Conservation (phyloP, 139 green algal species). For the Tetratostichococcus sp. region DNA sequence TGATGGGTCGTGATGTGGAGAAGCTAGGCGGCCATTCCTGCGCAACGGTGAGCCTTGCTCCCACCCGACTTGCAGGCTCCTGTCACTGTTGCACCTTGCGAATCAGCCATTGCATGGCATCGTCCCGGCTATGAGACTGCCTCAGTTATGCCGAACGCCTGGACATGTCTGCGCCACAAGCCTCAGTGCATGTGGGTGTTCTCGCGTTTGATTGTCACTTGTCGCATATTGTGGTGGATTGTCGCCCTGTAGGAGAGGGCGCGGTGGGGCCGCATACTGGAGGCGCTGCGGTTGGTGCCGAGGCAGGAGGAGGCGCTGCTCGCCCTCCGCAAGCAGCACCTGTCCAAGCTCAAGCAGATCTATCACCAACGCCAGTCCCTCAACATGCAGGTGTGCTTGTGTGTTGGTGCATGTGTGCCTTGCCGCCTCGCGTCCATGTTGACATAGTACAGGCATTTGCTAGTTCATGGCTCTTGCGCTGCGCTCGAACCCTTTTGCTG, state of each 20-base stretch:
- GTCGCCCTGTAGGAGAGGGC: neutral
- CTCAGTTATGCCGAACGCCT: too few relatives aligned
- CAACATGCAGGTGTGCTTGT: conserved; percentile 15
- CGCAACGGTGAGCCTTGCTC: neutral
- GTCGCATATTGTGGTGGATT: neutral
- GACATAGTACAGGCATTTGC: too few relatives aligned
- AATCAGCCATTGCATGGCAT: too few relatives aligned
- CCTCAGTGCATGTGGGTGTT: too few relatives aligned
- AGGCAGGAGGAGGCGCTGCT: conserved; percentile 16
- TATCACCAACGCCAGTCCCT: conserved; percentile 22
- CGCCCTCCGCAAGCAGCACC: conserved; percentile 17
- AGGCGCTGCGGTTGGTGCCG: conserved; percentile 10
- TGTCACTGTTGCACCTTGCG: neutral
- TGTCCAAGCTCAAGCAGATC: conserved; percentile 11
- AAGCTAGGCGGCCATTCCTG: conserved; percentile 12
- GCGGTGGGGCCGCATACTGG: neutral
- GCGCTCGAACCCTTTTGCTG: too few relatives aligned
- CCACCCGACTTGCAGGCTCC: neutral
- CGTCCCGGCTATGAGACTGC: too few relatives aligned
- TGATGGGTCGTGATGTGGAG: conserved; percentile 13
- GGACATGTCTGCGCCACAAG: too few relatives aligned
- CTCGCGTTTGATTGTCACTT: too few relatives aligned
- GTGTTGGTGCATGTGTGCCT: too few relatives aligned
- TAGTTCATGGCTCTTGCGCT: too few relatives aligned
- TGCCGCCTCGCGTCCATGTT: too few relatives aligned